phyloP scores from a whole-genome alignment of 176 grass and related monocot species.

The Poa pratensis region DNA sequence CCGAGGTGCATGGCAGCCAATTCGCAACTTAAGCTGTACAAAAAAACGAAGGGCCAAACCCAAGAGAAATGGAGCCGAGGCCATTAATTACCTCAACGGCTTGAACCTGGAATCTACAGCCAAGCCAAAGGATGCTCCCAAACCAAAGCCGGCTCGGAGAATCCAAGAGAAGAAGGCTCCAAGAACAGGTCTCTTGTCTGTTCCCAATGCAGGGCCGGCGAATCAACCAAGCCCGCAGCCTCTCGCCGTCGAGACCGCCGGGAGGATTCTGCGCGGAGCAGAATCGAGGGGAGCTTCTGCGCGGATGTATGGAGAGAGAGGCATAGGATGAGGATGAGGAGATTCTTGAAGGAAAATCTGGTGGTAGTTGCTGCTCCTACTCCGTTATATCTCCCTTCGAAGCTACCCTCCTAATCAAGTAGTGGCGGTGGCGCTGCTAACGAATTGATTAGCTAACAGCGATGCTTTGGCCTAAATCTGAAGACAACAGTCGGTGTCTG shows the following conservation, averaged over 20 bases:
- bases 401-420: constrained; percentile 51
- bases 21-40: constrained; percentile 8
- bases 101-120: neutral
- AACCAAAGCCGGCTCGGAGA: constrained; percentile 8
- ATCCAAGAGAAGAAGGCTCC: constrained; percentile 12
- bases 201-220: constrained; percentile 37
- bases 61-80: neutral
- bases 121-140: constrained; percentile 13
- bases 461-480: constrained; percentile 34
- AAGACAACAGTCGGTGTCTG: constrained; percentile 21
- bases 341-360: constrained; percentile 35
- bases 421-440: neutral
- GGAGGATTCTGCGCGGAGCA: neutral
- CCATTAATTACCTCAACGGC: constrained; percentile 43
- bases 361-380: constrained; percentile 39
- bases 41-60: neutral
- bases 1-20: neutral
- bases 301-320: neutral
- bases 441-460: constrained; percentile 12
- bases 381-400: constrained; percentile 43
- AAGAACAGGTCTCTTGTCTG: constrained; percentile 20
- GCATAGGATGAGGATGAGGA: neutral
- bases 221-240: constrained; percentile 13
- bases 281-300: neutral
- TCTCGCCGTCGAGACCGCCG: neutral